Base-by-base conservation (phyloP, 2,329 filamentous ascomycete genomes). In the Periconia sp. region DNA sequence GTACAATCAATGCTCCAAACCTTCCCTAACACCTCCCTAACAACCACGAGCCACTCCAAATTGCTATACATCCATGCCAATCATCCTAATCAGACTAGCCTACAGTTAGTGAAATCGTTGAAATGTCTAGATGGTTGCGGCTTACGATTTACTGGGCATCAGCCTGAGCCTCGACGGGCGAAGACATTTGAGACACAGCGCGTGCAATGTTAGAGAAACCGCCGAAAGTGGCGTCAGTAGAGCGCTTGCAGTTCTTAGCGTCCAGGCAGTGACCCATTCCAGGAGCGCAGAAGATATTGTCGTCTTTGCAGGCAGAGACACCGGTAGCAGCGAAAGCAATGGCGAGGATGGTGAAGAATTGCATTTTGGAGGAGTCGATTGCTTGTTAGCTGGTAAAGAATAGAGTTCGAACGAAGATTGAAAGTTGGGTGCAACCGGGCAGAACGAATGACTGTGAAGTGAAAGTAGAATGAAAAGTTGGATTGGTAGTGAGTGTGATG, bases 281-380 rank as follows among this genome's bases (percentile, higher is more conserved):
- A 15, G 18, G 31, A 46, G 43, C 43, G 49, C 49, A 51, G 49
- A 51, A 51, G 19, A 51, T 51, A 42, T 46, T 51, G 49, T 51
- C 23, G 33, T 41, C 33, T 20, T 40, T 45, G 23, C 43, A 45
- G 20, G 43, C 43, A 6, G 43, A 27, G 43, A 27, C 43, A 23
- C 19, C 35, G 14, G 35, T 40, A 40, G 35, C 35, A 11, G 35
- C 35, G 35, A 40, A 40, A 40, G 35, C 17, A 40, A 40, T 14
- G 31, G 43, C 43, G 49, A 51, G 45, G 49, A 51, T 41, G 33
- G 49, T 35, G 41, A 43, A 47, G 50, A 47, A 48, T 27, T 53
- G 51, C 47, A 53, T 53, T 49, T 53, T 49, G 45, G 35, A 20
- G 8, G 23, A 27, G 23, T 27, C 8, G 23, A 8, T 27, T 31